Conservation (phyloP, 108 stramenopile genomes). For the Chaetoceros muelleri region DNA sequence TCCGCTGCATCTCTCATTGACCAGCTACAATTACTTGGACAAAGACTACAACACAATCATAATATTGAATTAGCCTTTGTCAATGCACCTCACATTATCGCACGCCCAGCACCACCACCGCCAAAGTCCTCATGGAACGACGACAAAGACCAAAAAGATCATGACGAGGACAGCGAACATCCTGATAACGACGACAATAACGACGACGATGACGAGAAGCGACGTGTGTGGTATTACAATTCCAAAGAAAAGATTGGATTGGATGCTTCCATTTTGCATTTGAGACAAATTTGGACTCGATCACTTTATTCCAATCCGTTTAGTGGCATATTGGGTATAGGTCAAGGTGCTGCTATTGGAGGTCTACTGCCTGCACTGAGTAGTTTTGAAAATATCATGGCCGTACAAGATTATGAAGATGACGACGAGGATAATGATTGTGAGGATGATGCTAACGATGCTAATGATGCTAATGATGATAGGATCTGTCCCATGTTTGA, state of each 20-base stretch:
- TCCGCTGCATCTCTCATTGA: constrained; percentile 38
- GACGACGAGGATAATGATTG: constrained; percentile 1
- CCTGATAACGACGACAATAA: constrained; percentile 2
- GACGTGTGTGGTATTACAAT: background rate
- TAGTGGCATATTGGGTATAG: constrained; percentile 65
- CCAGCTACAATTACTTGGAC: constrained; percentile 33
- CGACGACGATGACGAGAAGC: constrained; percentile 10
- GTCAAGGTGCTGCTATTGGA: constrained; percentile 64
- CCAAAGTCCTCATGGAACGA: background rate
- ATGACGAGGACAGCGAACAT: background rate
- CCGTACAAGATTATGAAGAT: constrained; percentile 28
- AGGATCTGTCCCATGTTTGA: constrained; percentile 11
- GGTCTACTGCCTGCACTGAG: constrained; percentile 49
- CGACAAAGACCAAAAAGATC: background rate
- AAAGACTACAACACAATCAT: constrained; percentile 55
- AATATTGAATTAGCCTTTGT: constrained; percentile 75
- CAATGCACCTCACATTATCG: constrained; percentile 43
- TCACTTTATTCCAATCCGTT: constrained; percentile 33
- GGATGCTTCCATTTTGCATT: constrained; percentile 67
- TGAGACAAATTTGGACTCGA: constrained; percentile 65
- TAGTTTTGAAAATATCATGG: constrained; percentile 48
- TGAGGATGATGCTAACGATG: constrained; percentile 3
- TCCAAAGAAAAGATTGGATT: constrained; percentile 27
- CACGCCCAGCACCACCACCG: background rate
- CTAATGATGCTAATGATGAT: background rate